Percentiles rank a stretch among this genome's conserved stretches.
Evolutionary conservation across 2,329 filamentous ascomycete species (phyloP).

Genomic region (Aspergillus sp.): DNA sequence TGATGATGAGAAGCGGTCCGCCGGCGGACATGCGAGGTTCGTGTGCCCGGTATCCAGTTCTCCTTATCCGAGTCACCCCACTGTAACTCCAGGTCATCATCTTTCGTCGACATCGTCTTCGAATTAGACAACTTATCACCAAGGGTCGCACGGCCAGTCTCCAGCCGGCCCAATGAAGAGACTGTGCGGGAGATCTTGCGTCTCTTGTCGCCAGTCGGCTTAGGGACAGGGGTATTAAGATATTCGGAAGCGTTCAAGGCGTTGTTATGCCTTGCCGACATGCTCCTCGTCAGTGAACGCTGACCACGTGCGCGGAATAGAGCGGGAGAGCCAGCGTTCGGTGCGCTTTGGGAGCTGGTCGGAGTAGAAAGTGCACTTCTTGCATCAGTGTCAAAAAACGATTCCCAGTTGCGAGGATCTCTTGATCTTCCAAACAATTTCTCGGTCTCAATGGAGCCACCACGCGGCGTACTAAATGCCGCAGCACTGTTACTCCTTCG

Average conservation of each 20-base stretch:
- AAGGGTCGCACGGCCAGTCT: slow-evolving; percentile 43
- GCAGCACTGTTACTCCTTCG: slow-evolving; percentile 72
- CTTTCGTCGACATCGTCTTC: slow-evolving; percentile 33
- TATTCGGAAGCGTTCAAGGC: slow-evolving; percentile 38
- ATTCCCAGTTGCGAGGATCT: slow-evolving; percentile 88
- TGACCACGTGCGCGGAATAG: slow-evolving; percentile 72
- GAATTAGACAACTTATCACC: slow-evolving; percentile 42
- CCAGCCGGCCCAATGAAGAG: slow-evolving; percentile 65
- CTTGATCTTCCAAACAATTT: slow-evolving; percentile 73
- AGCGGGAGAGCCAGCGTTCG: slow-evolving; percentile 70
- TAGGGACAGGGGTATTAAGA: slow-evolving; percentile 54
- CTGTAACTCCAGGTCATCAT: slow-evolving; percentile 47
- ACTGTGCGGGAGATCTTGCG: slow-evolving; percentile 61
- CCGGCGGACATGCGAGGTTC: slow-evolving; percentile 42
- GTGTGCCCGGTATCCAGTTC: slow-evolving; percentile 69
- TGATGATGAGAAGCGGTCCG: slow-evolving; percentile 31
- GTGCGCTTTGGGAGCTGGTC: slow-evolving; percentile 72
- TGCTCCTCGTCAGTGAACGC: slow-evolving; percentile 49
- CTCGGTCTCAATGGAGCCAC: slow-evolving; percentile 51
- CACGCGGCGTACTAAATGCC: slow-evolving; percentile 57
- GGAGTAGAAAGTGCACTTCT: slow-evolving; percentile 78
- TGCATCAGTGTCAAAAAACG: slow-evolving; percentile 78
- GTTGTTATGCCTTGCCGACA: slow-evolving; percentile 58
- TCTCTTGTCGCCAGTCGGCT: slow-evolving; percentile 54
- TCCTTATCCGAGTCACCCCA: slow-evolving; percentile 89